A percentile compares a stretch with the other conserved stretches of the same genome.
Conservation (phyloP, 176 grass and related monocot species). For the Aegilops longissima region DNA sequence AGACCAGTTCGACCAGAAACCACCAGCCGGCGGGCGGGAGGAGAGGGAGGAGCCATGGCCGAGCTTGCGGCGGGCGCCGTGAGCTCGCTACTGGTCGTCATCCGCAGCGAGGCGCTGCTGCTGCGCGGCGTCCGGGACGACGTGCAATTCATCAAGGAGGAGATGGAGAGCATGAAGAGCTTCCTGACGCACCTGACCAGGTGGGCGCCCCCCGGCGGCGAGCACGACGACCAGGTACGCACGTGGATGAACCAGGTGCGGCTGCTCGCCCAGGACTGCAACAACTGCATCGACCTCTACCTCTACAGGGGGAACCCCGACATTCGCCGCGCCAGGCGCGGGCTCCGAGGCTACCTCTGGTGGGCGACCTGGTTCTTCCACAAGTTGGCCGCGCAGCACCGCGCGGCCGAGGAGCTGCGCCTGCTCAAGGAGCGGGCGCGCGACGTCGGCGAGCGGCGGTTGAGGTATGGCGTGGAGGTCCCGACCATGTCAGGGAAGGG, state of each 20-base stretch:
- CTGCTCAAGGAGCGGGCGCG: neutral
- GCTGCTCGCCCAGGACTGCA: constrained; percentile 13
- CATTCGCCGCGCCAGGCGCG: neutral
- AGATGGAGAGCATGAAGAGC: neutral
- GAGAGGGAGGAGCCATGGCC: neutral
- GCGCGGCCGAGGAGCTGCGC: neutral
- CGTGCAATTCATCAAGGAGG: constrained; percentile 6
- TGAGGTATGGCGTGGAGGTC: constrained; percentile 10
- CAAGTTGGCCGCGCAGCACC: neutral
- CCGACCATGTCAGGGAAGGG: neutral
- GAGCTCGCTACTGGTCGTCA: neutral
- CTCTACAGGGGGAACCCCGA: neutral
- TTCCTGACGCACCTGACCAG: too few species aligned
- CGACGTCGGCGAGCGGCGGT: neutral
- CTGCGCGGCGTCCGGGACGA: neutral
- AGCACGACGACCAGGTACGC: neutral
- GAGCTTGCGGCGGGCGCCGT: neutral
- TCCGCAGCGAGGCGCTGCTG: neutral
- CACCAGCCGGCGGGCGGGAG: neutral
- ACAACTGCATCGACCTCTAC: constrained; percentile 12
- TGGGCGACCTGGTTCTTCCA: neutral
- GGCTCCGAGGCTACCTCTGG: constrained; percentile 6
- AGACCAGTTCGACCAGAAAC: neutral
- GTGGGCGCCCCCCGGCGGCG: too few species aligned
- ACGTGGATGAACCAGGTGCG: constrained; percentile 22